Base-by-base conservation (phyloP, 371 early-diverging fungal genomes). In the Sporodiniella umbellata region DNA sequence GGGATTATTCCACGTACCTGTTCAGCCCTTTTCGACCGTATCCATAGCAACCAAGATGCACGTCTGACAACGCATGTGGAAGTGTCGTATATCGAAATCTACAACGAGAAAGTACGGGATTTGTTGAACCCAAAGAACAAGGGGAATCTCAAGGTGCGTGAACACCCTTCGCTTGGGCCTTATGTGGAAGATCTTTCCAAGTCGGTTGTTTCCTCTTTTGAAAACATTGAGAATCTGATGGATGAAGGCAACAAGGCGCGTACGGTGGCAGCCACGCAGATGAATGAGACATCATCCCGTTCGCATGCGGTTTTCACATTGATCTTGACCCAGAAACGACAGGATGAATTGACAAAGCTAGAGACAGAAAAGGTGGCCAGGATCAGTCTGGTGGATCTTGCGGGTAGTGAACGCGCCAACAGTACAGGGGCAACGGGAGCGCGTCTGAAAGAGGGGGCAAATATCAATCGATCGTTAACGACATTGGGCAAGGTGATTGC, bases 371-470 rank as follows among this genome's bases (percentile, higher is more conserved):
- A 87, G 23, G 88, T 89, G 8, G 84, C 90, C 23, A 72, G 90
- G 26, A 84, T 87, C 42, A 90, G 88, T 70, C 69, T 92, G 42
- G 90, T 92, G 2, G 93, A 92, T 76, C 68, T 92, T 43, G 99
- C 98, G 8, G 98, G 99, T 45, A 93, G 94, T 56, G 99, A 99
- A 72, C 83, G 99, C 22, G 92, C 95, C 17, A 87, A 92, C 42
- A 86, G 93, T 42, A 99, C 99, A 0, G 94, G 96, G 35, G 97
- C 96, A 3, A 92, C 94, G 15, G 99, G 99, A 14, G 79, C 78
- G n/a, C 83, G 99, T 8, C 70, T 99, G 17, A 97, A 96, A 65
- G 99, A 99, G 77, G 99, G 99, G n/a, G 94, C 95, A 22, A 91
- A 94, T 53, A 99, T 99, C 65, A 99, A 99, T 79, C 88, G 87